A percentile compares a stretch with the other conserved stretches of the same genome.
Evolutionary conservation across 1,284 basidiomycete species (phyloP).

Genomic region (Somion occarium): DNA sequence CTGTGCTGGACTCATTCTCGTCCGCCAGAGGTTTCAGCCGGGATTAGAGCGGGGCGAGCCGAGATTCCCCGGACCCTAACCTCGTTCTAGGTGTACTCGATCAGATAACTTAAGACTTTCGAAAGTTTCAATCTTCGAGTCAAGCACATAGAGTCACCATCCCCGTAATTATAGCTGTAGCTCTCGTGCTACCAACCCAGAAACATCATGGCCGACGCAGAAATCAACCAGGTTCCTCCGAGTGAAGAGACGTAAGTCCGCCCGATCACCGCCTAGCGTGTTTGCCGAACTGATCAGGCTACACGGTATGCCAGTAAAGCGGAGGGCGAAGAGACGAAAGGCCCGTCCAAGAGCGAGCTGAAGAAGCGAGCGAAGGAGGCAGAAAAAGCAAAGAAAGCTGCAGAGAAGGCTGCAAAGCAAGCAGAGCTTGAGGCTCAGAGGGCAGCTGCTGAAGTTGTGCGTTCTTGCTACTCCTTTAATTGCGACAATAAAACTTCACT

Average conservation of each 20-base stretch:
- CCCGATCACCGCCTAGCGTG: neutral
- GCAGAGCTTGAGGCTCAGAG: conserved; percentile 74
- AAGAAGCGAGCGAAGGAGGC: conserved; percentile 93
- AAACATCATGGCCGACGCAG: conserved; percentile 18
- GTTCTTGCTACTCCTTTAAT: conserved; percentile 26
- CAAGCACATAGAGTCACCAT: neutral
- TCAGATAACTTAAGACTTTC: conserved; percentile 3
- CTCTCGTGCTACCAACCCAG: neutral
- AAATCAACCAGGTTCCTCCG: conserved; percentile 13
- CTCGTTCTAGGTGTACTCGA: conserved; percentile 10
- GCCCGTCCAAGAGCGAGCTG: conserved; percentile 80
- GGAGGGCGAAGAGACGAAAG: conserved; percentile 30
- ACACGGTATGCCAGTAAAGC: conserved; percentile 1
- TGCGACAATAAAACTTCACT: conserved; percentile 1
- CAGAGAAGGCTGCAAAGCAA: conserved; percentile 77
- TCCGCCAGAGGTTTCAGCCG: neutral
- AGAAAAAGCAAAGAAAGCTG: conserved; percentile 90
- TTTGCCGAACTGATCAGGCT: neutral
- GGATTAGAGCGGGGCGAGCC: conserved; percentile 8
- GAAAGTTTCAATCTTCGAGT: neutral
- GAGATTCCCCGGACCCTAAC: conserved; percentile 13
- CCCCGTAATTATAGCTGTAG: neutral
- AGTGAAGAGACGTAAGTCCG: conserved; percentile 19
- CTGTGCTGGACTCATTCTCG: conserved; percentile 1
- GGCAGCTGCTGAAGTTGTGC: conserved; percentile 69